Conservation (phyloP, 2,329 filamentous ascomycete genomes). For the Penicillium nordicum region DNA sequence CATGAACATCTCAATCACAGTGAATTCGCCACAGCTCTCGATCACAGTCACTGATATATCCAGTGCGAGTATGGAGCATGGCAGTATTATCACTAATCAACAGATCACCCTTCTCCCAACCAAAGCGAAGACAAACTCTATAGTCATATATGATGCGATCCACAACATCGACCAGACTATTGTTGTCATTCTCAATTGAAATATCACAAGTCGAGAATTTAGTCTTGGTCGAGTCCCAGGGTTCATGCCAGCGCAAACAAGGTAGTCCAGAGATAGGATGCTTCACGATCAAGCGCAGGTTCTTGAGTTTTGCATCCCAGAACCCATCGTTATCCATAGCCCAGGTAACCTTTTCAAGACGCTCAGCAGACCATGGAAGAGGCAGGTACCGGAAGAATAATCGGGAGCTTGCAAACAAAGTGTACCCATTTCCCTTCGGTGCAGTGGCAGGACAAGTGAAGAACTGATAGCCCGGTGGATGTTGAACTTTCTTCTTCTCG, state of each 20-base stretch:
- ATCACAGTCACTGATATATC: conserved; percentile 25
- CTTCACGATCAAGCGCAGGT: conserved; percentile 45
- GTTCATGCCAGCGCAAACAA: conserved; percentile 55
- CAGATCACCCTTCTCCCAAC: conserved; percentile 56
- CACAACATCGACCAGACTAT: conserved; percentile 38
- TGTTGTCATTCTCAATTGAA: conserved; percentile 43
- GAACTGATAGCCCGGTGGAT: conserved; percentile 52
- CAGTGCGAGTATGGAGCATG: conserved; percentile 28
- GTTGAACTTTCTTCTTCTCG: conserved; percentile 42
- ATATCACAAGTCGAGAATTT: conserved; percentile 49
- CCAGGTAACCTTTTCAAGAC: conserved; percentile 38
- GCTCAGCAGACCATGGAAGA: conserved; percentile 31
- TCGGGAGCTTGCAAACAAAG: conserved; percentile 53
- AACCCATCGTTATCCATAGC: conserved; percentile 50
- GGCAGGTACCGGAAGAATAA: conserved; percentile 49
- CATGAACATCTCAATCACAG: conserved; percentile 16
- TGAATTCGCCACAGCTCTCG: conserved; percentile 29
- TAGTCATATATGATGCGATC: conserved; percentile 49
- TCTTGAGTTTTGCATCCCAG: conserved; percentile 42
- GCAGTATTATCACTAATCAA: conserved; percentile 51
- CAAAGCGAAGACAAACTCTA: conserved; percentile 50
- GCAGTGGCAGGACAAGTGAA: conserved; percentile 46
- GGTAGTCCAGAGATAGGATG: conserved; percentile 48
- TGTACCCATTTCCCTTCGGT: conserved; percentile 53
- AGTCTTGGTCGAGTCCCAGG: conserved; percentile 53